Conservation (phyloP, 306 rosid species). For the Urtica urens region DNA sequence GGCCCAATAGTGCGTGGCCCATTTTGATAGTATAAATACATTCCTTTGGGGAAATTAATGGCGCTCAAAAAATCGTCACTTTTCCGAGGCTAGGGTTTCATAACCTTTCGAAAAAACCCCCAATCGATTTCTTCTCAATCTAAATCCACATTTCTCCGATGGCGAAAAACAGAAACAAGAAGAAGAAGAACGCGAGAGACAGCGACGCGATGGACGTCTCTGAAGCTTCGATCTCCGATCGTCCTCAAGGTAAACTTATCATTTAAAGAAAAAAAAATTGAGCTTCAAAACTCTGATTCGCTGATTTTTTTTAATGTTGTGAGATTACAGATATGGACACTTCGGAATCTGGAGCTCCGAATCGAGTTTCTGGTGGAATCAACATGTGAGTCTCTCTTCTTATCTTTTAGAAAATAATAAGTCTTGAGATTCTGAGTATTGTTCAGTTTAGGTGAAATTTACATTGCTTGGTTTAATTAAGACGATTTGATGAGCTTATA, state of each 20-base stretch:
- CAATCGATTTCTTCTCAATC: conserved; percentile 6
- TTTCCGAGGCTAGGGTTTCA: neutral
- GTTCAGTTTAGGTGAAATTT: too few relatives aligned
- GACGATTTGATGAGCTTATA: too few relatives aligned
- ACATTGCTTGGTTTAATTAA: too few relatives aligned
- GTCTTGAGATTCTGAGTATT: neutral
- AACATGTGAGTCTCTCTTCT: conserved; percentile 32
- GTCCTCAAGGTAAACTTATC: conserved; percentile 37
- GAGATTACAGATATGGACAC: conserved; percentile 55
- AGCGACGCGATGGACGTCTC: conserved; percentile 37
- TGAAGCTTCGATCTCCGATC: conserved; percentile 19
- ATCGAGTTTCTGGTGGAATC: conserved; percentile 24
- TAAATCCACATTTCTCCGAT: conserved; percentile 9
- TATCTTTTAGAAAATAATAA: neutral
- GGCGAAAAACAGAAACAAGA: conserved; percentile 68
- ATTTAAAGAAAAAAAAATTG: neutral
- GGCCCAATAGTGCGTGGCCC: too few relatives aligned
- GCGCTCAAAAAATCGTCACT: too few relatives aligned
- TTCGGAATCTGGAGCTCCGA: conserved; percentile 37
- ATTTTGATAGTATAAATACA: too few relatives aligned
- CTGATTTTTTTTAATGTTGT: neutral
- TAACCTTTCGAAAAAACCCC: too few relatives aligned
- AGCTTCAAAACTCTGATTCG: neutral
- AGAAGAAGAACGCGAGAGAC: conserved; percentile 20
- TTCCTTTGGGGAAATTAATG: too few relatives aligned